Base-by-base conservation (phyloP, 768 basidiomycete genomes). In the Pleurotus sapidus region DNA sequence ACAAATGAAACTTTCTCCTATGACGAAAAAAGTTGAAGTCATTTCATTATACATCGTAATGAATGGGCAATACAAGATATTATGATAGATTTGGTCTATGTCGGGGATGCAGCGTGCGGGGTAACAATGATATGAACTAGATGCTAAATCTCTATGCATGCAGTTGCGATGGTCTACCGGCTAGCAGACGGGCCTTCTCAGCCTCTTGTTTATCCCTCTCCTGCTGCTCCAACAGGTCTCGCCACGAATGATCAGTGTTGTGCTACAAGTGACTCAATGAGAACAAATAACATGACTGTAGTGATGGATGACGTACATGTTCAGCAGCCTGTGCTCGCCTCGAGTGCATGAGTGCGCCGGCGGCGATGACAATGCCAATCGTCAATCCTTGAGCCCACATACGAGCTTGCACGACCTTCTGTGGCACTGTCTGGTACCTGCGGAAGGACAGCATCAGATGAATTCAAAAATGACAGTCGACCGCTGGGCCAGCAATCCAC, bases 371-470 rank as follows among this genome's bases (percentile, higher is more conserved):
- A 34, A 91, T 77, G 51, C 88, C 88, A 48, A 92, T 84, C 0
- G 91, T 92, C 47, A 92, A 69, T 4, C 88, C 90, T 66, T 93
- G 90, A 0, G 90, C 89, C 89, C 89, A 91, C 83, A 92, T 84
- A 77, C 91, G 89, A 49, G 88, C 88, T 70, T 93, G 91, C 2
- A 93, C 91, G 47, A 90, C 74, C 67, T 86, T 86, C 60, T 86
- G 84, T 11, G 84, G 70, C 56, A 77, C 77, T 0, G 82, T 79
- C 65, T 84, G 81, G 61, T 82, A 72, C 61, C 81, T 84, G 47
- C 23, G 49, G 18, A 30, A 34, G 9, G 9, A 34, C 30, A 6
- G 18, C 30, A 39, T 25, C 37, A 45, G 51, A 51, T 49, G 9
- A 59, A 30, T 57, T 18, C 18, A 12, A 30, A 12, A 23, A 34